Conservation (phyloP, 208 protist genomes). For the Leishmania tarentolae region DNA sequence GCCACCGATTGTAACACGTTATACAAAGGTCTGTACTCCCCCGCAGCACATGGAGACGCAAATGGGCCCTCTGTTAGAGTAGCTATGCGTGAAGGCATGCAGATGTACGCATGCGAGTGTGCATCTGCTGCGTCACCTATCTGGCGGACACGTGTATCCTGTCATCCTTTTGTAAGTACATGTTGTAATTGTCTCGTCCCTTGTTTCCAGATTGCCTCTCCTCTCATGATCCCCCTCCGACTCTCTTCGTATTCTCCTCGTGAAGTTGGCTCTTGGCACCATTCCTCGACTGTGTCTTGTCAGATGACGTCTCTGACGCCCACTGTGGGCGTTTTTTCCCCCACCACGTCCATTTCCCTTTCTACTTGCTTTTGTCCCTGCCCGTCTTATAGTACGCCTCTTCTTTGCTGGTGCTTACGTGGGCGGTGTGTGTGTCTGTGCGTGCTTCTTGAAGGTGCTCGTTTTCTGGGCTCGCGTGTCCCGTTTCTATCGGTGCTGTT, state of each 20-base stretch:
- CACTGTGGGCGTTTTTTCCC: neutral
- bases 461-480: neutral
- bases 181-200: neutral
- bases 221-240: neutral
- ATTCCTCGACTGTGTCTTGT: neutral
- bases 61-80: neutral
- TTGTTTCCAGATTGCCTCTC: neutral
- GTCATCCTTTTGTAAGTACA: neutral
- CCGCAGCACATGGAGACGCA: slow-evolving; percentile 4
- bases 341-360: too few relatives aligned
- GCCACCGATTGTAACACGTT: slow-evolving; percentile 17
- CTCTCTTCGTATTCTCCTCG: neutral
- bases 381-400: neutral
- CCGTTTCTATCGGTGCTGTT: neutral
- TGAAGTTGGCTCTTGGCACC: neutral
- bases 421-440: too few relatives aligned
- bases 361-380: neutral
- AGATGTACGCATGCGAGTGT: neutral
- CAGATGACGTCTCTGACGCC: neutral
- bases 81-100: neutral
- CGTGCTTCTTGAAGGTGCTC: neutral
- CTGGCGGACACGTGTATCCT: neutral
- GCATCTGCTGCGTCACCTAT: neutral
- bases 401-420: neutral
- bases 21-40: slow-evolving; percentile 10